These are phyloP conservation scores for Leccinellum luteum DNA, from an alignment of 768 basidiomycete genomes.

Conservation along the genomic window DNA sequence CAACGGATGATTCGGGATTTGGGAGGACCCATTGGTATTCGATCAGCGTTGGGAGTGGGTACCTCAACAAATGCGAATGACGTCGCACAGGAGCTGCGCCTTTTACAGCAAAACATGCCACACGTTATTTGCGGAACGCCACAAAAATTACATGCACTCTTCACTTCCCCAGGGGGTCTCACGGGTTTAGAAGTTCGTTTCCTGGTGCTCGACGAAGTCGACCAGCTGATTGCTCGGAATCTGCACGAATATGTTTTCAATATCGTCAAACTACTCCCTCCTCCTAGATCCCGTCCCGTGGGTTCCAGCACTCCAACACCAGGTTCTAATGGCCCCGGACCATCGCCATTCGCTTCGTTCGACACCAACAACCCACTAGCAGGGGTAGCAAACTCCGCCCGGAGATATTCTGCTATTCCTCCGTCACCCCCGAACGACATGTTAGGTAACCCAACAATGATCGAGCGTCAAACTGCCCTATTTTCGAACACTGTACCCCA, in stretches of 20 bases:
- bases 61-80: conserved; percentile 61
- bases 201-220: conserved; percentile 95
- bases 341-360: conserved; percentile 45
- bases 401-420: conserved; percentile 60
- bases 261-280: conserved; percentile 90
- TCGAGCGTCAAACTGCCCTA: conserved; percentile 88
- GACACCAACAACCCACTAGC: conserved; percentile 40
- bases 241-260: conserved; percentile 93
- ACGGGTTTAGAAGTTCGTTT: conserved; percentile 84
- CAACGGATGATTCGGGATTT: conserved; percentile 94
- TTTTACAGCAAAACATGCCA: conserved; percentile 88
- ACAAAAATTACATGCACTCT: conserved; percentile 91
- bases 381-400: conserved; percentile 38
- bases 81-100: conserved; percentile 70
- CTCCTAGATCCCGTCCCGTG: conserved; percentile 67
- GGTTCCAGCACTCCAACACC: conserved; percentile 36
- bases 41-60: conserved; percentile 86
- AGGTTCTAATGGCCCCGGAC: conserved; percentile 32
- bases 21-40: conserved; percentile 89
- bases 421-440: conserved; percentile 44
- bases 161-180: conserved; percentile 76
- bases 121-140: conserved; percentile 97
- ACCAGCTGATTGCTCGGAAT: conserved; percentile 96
- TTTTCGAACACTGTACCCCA: conserved; percentile 98
- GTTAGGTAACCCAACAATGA: conserved; percentile 32